Conservation (phyloP, 139 green algal genomes). For the Limnomonas spitsbergensis region DNA sequence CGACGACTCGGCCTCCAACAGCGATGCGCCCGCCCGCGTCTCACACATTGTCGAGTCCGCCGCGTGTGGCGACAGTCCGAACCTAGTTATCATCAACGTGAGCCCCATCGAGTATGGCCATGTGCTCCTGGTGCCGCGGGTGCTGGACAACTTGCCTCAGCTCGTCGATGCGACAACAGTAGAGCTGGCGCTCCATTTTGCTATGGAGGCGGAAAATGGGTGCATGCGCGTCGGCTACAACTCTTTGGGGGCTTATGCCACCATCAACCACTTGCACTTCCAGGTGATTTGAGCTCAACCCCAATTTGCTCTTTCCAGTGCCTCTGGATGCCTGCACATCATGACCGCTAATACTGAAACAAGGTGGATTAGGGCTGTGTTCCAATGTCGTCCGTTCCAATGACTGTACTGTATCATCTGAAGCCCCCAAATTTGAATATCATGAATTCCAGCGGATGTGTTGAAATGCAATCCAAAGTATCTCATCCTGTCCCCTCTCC, state of each 20-base stretch:
- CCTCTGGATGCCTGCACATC: too few species aligned
- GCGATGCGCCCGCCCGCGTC: background rate
- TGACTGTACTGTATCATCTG: too few species aligned
- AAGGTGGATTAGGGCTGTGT: too few species aligned
- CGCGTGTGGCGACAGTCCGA: constrained; percentile 47
- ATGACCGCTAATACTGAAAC: too few species aligned
- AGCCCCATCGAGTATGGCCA: constrained; percentile 98
- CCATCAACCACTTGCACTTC: constrained; percentile 99
- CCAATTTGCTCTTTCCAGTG: too few species aligned
- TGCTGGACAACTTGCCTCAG: constrained; percentile 27
- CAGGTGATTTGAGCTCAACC: constrained; percentile 67
- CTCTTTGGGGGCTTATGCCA: constrained; percentile 93
- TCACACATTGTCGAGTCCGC: background rate
- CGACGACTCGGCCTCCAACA: background rate
- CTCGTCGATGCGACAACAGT: constrained; percentile 60
- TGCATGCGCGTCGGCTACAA: constrained; percentile 96
- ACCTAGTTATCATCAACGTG: constrained; percentile 94
- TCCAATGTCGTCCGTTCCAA: too few species aligned
- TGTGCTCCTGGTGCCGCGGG: constrained; percentile 90
- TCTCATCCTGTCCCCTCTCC: too few species aligned
- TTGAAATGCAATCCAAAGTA: too few species aligned
- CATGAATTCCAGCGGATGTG: too few species aligned
- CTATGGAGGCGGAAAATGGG: constrained; percentile 76
- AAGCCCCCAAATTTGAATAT: too few species aligned
- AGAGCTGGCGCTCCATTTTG: constrained; percentile 87